Conservation (phyloP, 179 eudicot species). For the Corrigiola litoralis region DNA sequence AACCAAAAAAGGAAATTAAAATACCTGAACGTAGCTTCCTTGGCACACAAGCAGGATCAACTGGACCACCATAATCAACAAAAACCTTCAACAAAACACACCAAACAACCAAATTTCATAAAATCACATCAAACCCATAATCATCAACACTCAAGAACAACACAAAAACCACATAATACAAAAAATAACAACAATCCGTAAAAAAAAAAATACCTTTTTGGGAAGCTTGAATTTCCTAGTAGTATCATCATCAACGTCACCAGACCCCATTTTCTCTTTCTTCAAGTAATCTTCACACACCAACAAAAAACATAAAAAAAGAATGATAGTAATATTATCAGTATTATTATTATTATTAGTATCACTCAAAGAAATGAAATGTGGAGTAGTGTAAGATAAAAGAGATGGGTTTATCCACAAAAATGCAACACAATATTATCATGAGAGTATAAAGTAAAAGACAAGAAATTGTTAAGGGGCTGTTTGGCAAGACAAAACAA, state of each 20-base stretch:
- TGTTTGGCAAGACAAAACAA: not conserved
- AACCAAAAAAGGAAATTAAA: not conserved
- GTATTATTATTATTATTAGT: too few relatives aligned
- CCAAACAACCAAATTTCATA: not conserved
- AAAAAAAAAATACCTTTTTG: conserved; percentile 16
- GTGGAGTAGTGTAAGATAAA: not conserved
- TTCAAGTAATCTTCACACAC: conserved; percentile 4
- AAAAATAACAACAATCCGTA: not conserved
- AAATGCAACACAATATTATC: not conserved
- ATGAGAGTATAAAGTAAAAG: not conserved
- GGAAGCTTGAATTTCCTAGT: conserved; percentile 23
- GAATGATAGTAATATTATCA: too few relatives aligned
- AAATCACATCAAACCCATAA: too few relatives aligned
- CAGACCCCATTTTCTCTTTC: conserved; percentile 23
- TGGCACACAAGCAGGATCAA: conserved; percentile 25
- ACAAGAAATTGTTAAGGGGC: not conserved
- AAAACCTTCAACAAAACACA: conserved; percentile 13
- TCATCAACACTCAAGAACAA: not conserved
- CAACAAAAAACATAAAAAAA: not conserved
- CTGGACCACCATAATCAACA: conserved; percentile 16
- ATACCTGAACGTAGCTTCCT: conserved; percentile 36
- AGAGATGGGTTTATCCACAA: not conserved
- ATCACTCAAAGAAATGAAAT: not conserved
- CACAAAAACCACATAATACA: not conserved
- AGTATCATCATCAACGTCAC: not conserved